These are phyloP conservation scores for thale cress (Arabidopsis thaliana) DNA, from an alignment of 345 rosid genomes.

Conservation along the genomic window TAIR10.1 NC_003071.7:11381001-11381500, in stretches of 20 bases:
- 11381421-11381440: conserved; percentile 46
- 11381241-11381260: neutral
- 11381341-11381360: conserved; percentile 11
- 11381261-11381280: conserved; percentile 35
- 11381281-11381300: conserved; percentile 25
- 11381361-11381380: neutral
- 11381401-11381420: conserved; percentile 47
- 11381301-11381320: conserved; percentile 46
- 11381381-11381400: conserved; percentile 41
- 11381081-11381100: neutral
- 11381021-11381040: conserved; percentile 18
- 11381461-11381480: conserved; percentile 47
- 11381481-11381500: conserved; percentile 49
- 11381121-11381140: neutral
- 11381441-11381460: conserved; percentile 49
- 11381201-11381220: neutral
- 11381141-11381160: neutral
- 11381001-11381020: neutral
- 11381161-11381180: neutral
- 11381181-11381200: neutral
- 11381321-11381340: conserved; percentile 30
- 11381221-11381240: neutral
- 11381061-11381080: neutral
- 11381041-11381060: conserved; percentile 30
- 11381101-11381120: neutral